Evolutionary conservation across 2,329 filamentous ascomycete genomes (phyloP).

Genomic region (Colletotrichum truncatum): DNA sequence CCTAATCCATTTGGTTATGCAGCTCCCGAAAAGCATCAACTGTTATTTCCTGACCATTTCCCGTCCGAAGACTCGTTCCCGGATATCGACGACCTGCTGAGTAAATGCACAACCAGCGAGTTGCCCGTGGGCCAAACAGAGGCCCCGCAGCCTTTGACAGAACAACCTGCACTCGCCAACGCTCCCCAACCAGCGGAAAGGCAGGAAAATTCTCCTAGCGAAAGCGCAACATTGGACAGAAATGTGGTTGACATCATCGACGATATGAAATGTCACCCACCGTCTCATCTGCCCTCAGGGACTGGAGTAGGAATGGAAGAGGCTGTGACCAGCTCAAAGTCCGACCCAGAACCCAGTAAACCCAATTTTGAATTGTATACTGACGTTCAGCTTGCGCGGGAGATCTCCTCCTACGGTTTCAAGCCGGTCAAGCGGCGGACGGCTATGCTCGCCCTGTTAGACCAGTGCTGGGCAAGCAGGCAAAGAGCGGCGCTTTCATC

Average conservation of each 20-base stretch:
- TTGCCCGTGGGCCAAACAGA: not conserved
- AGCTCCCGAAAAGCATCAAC: not conserved
- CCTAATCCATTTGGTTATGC: conserved; percentile 51
- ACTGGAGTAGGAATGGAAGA: not conserved
- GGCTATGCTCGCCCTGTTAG: conserved; percentile 75
- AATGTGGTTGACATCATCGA: not conserved
- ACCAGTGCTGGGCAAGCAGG: conserved; percentile 77
- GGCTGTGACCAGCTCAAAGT: not conserved
- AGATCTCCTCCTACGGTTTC: conserved; percentile 74
- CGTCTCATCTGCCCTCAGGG: not conserved
- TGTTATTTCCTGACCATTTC: not conserved
- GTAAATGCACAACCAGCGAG: not conserved
- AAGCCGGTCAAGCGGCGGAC: conserved; percentile 75
- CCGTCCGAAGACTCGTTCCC: conserved; percentile 22
- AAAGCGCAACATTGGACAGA: not conserved
- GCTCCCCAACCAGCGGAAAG: not conserved
- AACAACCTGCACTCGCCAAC: not conserved
- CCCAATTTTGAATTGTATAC: conserved; percentile 71
- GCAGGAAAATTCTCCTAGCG: not conserved
- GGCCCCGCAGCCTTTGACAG: not conserved
- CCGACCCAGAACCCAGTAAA: not conserved
- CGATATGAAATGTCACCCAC: not conserved
- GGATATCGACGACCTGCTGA: conserved; percentile 23
- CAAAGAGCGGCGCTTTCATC: conserved; percentile 34
- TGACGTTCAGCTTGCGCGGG: conserved; percentile 68